Conservation (phyloP, 2,329 filamentous ascomycete genomes). For the Verticillium albo-atrum region DNA sequence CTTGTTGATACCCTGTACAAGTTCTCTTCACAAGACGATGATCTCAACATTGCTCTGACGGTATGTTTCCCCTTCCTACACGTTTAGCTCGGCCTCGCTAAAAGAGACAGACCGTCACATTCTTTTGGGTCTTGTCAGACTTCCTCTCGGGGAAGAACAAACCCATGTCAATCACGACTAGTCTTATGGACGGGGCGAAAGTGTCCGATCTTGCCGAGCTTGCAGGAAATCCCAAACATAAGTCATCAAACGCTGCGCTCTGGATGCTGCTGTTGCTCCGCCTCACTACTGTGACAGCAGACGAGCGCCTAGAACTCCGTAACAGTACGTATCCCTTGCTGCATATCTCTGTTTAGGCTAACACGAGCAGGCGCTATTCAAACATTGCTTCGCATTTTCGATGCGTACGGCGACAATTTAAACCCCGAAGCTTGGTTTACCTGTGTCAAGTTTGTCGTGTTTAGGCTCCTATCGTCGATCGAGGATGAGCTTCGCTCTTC, state of each 20-base stretch:
- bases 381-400: constrained; percentile 85
- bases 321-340: constrained; percentile 52
- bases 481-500: constrained; percentile 47
- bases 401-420: constrained; percentile 81
- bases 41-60: constrained; percentile 92
- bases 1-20: constrained; percentile 84
- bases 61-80: constrained; percentile 41
- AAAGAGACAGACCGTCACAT: constrained; percentile 69
- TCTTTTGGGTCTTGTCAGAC: constrained; percentile 94
- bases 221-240: constrained; percentile 37
- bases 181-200: constrained; percentile 48
- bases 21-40: constrained; percentile 85
- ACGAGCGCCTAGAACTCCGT: constrained; percentile 69
- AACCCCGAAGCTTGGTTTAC: constrained; percentile 76
- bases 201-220: constrained; percentile 52
- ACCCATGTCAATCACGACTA: constrained; percentile 52
- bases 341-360: not conserved
- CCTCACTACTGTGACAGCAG: constrained; percentile 66
- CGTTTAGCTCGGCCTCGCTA: constrained; percentile 11
- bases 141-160: constrained; percentile 64
- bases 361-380: constrained; percentile 64
- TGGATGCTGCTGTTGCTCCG: constrained; percentile 75
- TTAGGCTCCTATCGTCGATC: constrained; percentile 71
- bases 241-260: constrained; percentile 64
- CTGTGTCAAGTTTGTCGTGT: constrained; percentile 76